Conservation (phyloP, 2,329 filamentous ascomycete genomes). For the Bertia moriformis region DNA sequence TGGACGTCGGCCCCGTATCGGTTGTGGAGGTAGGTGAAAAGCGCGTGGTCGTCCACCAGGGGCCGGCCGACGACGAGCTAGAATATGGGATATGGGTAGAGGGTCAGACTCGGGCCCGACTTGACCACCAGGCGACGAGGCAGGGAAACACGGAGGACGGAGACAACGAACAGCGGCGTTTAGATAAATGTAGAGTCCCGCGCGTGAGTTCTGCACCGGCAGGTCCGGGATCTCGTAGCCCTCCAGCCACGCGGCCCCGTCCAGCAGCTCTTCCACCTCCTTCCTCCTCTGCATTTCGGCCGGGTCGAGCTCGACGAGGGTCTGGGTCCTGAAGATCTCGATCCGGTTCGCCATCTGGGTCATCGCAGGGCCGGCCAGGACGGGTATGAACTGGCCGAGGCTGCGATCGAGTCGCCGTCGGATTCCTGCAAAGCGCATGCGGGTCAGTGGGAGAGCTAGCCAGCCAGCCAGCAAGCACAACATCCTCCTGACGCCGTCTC, state of each 20-base stretch:
- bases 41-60: slow-evolving; percentile 63
- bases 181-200: slow-evolving; percentile 72
- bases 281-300: slow-evolving; percentile 35
- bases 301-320: slow-evolving; percentile 38
- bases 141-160: not conserved
- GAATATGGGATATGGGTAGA: slow-evolving; percentile 12
- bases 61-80: slow-evolving; percentile 72
- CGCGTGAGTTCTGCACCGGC: slow-evolving; percentile 60
- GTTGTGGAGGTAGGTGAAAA: slow-evolving; percentile 71
- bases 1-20: slow-evolving; percentile 74
- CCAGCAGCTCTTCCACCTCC: slow-evolving; percentile 39
- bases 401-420: slow-evolving; percentile 33
- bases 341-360: slow-evolving; percentile 21
- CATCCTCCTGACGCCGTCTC: slow-evolving; percentile 4
- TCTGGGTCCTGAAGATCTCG: slow-evolving; percentile 42
- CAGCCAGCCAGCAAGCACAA: too few relatives aligned
- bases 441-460: slow-evolving; percentile 5
- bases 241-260: slow-evolving; percentile 39
- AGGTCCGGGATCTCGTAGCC: slow-evolving; percentile 45
- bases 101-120: not conserved
- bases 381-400: slow-evolving; percentile 34
- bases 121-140: not conserved
- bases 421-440: slow-evolving; percentile 24
- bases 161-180: slow-evolving; percentile 55
- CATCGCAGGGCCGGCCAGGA: not conserved